phyloP scores from a whole-genome alignment of 106 monocot genomes.

The Apostasia ramifera region DNA sequence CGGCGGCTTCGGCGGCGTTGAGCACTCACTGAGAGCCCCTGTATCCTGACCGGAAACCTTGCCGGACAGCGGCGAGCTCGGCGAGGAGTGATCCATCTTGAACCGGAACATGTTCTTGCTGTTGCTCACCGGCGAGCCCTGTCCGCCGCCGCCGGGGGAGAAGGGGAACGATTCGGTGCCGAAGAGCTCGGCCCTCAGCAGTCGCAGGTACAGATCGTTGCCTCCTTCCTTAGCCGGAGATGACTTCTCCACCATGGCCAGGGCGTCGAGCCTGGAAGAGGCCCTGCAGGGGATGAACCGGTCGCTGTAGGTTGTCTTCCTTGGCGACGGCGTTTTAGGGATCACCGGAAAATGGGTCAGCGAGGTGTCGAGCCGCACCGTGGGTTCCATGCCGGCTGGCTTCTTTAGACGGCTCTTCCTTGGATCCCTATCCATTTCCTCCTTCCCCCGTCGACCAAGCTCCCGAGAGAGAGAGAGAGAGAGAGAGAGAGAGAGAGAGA shows the following conservation, averaged over 20 bases:
- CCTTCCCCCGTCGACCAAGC: too few species aligned
- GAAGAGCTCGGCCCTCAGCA: slow-evolving; percentile 80
- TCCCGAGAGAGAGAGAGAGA: too few species aligned
- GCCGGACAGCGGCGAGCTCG: slow-evolving; percentile 56
- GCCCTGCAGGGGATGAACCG: slow-evolving; percentile 93
- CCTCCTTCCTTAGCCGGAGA: slow-evolving; percentile 69
- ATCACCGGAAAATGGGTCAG: slow-evolving; percentile 35
- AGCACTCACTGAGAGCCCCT: slow-evolving; percentile 13
- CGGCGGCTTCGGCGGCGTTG: slow-evolving; percentile 42
- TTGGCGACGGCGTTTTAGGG: slow-evolving; percentile 69
- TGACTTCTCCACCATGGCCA: slow-evolving; percentile 48
- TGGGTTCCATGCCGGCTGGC: slow-evolving; percentile 52
- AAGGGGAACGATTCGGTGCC: slow-evolving; percentile 35
- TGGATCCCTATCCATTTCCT: slow-evolving; percentile 19
- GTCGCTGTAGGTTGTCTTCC: slow-evolving; percentile 88
- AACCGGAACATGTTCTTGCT: slow-evolving; percentile 86
- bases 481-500: too few species aligned
- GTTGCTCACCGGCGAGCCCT: slow-evolving; percentile 55
- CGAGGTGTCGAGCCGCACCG: slow-evolving; percentile 52
- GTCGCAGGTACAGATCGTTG: slow-evolving; percentile 63
- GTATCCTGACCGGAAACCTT: slow-evolving; percentile 15
- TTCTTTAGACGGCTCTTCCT: slow-evolving; percentile 51
- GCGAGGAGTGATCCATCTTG: slow-evolving; percentile 81
- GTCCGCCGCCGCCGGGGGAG: slow-evolving; percentile 31
- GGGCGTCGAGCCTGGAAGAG: slow-evolving; percentile 75